A percentile compares a stretch with the other conserved stretches of the same genome.
Conservation (phyloP, 2,329 filamentous ascomycete genomes). For the Alternaria atra region DNA sequence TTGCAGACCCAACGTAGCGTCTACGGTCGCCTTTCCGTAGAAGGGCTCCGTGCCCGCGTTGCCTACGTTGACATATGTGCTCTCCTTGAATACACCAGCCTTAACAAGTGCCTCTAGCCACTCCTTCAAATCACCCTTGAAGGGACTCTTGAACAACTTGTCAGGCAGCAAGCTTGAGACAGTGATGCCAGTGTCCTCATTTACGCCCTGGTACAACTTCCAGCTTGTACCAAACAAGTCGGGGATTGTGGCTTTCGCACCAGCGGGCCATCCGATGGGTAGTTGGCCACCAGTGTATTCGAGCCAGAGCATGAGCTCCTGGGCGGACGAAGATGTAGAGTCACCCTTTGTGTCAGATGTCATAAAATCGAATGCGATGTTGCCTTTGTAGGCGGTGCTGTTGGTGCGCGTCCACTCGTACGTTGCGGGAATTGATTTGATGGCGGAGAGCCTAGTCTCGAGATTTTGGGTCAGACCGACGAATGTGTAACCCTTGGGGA, state of each 20-base stretch:
- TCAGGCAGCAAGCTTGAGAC: slow-evolving; percentile 52
- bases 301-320: slow-evolving; percentile 59
- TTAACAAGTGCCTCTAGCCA: slow-evolving; percentile 53
- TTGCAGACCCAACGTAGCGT: slow-evolving; percentile 33
- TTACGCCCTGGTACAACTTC: slow-evolving; percentile 56
- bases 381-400: slow-evolving; percentile 55
- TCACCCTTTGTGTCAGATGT: slow-evolving; percentile 55
- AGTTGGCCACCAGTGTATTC: slow-evolving; percentile 57
- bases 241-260: slow-evolving; percentile 26
- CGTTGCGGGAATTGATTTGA: slow-evolving; percentile 52
- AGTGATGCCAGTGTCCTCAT: slow-evolving; percentile 55
- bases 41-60: slow-evolving; percentile 50
- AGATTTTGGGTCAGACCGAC: slow-evolving; percentile 56
- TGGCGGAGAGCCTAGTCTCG: slow-evolving; percentile 51
- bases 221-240: slow-evolving; percentile 51
- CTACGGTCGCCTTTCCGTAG: slow-evolving; percentile 31
- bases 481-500: slow-evolving; percentile 58
- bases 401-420: slow-evolving; percentile 55
- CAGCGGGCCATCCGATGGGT: slow-evolving; percentile 53
- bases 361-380: slow-evolving; percentile 58
- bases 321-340: slow-evolving; percentile 51
- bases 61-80: slow-evolving; percentile 56
- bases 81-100: slow-evolving; percentile 49
- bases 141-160: slow-evolving; percentile 51
- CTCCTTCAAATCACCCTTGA: slow-evolving; percentile 54